phyloP scores from a whole-genome alignment of 495 filamentous ascomycete genomes.

The Penicillium diatomitis region DNA sequence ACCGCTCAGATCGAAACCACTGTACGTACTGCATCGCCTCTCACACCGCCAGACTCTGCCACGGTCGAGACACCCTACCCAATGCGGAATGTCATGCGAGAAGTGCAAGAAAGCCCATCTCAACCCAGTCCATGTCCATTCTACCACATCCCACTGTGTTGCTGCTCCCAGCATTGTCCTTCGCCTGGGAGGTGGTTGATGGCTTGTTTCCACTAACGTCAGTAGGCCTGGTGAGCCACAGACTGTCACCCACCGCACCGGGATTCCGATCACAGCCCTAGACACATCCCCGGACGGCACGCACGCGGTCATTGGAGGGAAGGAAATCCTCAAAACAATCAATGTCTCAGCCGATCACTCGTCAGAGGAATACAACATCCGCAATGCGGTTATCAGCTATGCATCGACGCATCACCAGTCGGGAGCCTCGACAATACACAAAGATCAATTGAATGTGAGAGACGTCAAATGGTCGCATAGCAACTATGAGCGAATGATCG shows the following conservation, averaged over 20 bases:
- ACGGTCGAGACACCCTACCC: not conserved
- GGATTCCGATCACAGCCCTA: constrained; percentile 62
- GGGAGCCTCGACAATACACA: constrained; percentile 43
- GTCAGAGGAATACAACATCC: constrained; percentile 71
- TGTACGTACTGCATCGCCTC: constrained; percentile 21
- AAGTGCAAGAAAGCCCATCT: too few species aligned
- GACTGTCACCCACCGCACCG: constrained; percentile 62
- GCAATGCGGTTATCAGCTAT: constrained; percentile 62
- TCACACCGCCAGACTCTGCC: constrained; percentile 16
- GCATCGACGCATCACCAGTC: constrained; percentile 50
- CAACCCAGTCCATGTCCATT: too few species aligned
- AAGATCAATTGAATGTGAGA: constrained; percentile 69
- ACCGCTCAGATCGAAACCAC: constrained; percentile 34
- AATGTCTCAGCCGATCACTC: constrained; percentile 59
- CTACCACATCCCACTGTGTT: too few species aligned
- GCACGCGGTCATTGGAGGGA: constrained; percentile 70
- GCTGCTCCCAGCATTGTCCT: too few species aligned
- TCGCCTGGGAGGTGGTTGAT: too few species aligned
- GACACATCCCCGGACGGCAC: constrained; percentile 70
- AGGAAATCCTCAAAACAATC: constrained; percentile 78
- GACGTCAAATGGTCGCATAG: constrained; percentile 82
- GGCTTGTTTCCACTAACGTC: constrained; percentile 9
- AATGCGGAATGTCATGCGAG: too few species aligned
- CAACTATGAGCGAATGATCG: constrained; percentile 54
- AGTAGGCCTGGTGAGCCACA: constrained; percentile 58